Evolutionary conservation across 495 filamentous ascomycete genomes (phyloP).

Genomic region (Apodospora peruviana): DNA sequence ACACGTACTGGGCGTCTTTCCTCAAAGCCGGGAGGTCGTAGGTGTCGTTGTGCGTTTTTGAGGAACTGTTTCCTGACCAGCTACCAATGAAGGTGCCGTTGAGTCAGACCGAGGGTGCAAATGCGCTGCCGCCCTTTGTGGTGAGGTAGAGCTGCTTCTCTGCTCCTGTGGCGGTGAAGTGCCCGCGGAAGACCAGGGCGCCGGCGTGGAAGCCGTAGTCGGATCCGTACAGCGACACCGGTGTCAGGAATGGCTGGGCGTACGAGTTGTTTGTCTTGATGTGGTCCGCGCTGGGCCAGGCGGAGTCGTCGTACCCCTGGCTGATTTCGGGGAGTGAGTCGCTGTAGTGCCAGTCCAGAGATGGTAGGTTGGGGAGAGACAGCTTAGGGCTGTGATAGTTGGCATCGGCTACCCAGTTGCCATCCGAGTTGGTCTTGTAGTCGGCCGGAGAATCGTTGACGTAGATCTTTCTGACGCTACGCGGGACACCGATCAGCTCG

Average conservation of each 20-base stretch:
- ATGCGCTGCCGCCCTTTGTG: constrained; percentile 60
- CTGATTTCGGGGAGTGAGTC: constrained; percentile 68
- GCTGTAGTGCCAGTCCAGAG: constrained; percentile 61
- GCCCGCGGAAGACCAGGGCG: constrained; percentile 62
- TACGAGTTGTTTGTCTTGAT: constrained; percentile 51
- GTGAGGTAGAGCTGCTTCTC: constrained; percentile 51
- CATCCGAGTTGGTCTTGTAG: constrained; percentile 39
- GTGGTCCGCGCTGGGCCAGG: constrained; percentile 55
- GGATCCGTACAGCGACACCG: constrained; percentile 57
- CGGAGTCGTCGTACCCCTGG: constrained; percentile 58
- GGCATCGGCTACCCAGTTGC: constrained; percentile 49
- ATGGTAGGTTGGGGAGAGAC: constrained; percentile 48
- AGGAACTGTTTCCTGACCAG: constrained; percentile 47
- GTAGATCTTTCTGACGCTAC: constrained; percentile 41
- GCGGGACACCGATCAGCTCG: constrained; percentile 59
- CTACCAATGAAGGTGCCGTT: constrained; percentile 51
- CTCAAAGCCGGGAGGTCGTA: constrained; percentile 53
- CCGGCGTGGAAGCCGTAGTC: constrained; percentile 76
- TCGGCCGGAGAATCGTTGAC: constrained; percentile 52
- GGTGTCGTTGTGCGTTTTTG: constrained; percentile 43
- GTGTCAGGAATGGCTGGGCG: constrained; percentile 49
- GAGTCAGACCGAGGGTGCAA: constrained; percentile 53
- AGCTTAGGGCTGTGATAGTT: constrained; percentile 48
- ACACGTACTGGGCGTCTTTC: constrained; percentile 48
- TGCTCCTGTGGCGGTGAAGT: constrained; percentile 60